phyloP scores from a whole-genome alignment of 495 filamentous ascomycete species.

The Darksidea phi region DNA sequence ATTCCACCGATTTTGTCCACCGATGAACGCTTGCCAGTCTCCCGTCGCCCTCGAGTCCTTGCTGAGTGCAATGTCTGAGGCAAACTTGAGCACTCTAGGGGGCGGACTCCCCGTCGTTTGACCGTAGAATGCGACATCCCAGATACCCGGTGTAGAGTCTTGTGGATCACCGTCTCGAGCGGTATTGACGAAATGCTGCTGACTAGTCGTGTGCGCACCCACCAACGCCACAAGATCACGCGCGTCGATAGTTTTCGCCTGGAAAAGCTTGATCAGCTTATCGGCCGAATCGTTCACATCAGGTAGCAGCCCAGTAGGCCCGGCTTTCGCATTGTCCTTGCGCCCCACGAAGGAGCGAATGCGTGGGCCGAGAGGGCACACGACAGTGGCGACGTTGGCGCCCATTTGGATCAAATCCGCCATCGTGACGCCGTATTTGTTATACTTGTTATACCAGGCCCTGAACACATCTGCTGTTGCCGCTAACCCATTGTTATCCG shows the following conservation, averaged over 20 bases:
- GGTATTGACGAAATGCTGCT: conserved; percentile 49
- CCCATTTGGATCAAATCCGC: conserved; percentile 40
- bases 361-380: conserved; percentile 34
- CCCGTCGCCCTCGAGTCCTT: conserved; percentile 41
- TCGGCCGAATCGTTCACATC: conserved; percentile 38
- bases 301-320: conserved; percentile 43
- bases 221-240: conserved; percentile 51
- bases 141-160: conserved; percentile 47
- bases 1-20: conserved; percentile 44
- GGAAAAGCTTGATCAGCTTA: conserved; percentile 47
- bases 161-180: conserved; percentile 41
- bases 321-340: conserved; percentile 39
- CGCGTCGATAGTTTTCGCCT: conserved; percentile 51
- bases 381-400: conserved; percentile 34
- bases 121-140: conserved; percentile 50
- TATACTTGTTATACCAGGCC: conserved; percentile 34
- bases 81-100: conserved; percentile 48
- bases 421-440: conserved; percentile 32
- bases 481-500: conserved; percentile 33
- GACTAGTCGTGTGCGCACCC: conserved; percentile 51
- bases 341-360: conserved; percentile 45
- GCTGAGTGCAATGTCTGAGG: conserved; percentile 47
- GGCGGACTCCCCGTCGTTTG: conserved; percentile 43
- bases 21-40: conserved; percentile 43
- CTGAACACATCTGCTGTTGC: conserved; percentile 17